These are phyloP conservation scores for Globisporangium takayamanum DNA, from an alignment of 352 stramenopile genomes.

Conservation along the genomic window DNA sequence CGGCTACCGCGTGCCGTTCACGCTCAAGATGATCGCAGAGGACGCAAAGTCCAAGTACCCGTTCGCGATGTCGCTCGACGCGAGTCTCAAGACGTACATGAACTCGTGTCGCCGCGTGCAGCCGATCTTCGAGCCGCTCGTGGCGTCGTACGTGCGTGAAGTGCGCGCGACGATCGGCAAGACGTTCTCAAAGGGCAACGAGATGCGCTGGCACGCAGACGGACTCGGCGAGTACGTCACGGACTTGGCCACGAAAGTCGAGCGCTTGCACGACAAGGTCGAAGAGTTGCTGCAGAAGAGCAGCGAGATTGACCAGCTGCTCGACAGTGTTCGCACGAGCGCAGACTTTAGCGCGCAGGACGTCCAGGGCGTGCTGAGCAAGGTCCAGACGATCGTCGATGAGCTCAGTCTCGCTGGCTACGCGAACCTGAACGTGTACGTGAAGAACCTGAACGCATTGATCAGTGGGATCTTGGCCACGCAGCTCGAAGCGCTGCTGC, in stretches of 20 bases:
- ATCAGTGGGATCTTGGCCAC: slow-evolving; percentile 81
- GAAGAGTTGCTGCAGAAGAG: slow-evolving; percentile 94
- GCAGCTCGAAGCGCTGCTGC: slow-evolving; percentile 61
- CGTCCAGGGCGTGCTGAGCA: slow-evolving; percentile 61
- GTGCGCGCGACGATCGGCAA: slow-evolving; percentile 84
- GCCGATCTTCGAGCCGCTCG: slow-evolving; percentile 76
- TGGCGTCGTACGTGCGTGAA: slow-evolving; percentile 68
- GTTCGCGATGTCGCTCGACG: slow-evolving; percentile 95
- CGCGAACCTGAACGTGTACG: slow-evolving; percentile 89
- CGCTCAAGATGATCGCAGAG: slow-evolving; percentile 92
- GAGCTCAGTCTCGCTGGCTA: slow-evolving; percentile 94
- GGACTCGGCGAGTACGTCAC: slow-evolving; percentile 82
- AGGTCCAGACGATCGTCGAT: slow-evolving; percentile 91
- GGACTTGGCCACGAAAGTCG: slow-evolving; percentile 90
- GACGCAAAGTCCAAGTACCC: slow-evolving; percentile 97
- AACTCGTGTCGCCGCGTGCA: slow-evolving; percentile 73
- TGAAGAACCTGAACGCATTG: slow-evolving; percentile 87
- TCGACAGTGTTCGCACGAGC: slow-evolving; percentile 68
- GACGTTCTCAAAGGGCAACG: slow-evolving; percentile 84
- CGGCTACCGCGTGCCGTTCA: slow-evolving; percentile 95
- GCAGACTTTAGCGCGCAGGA: slow-evolving; percentile 48
- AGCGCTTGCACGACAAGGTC: slow-evolving; percentile 97
- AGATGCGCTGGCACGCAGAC: slow-evolving; percentile 88
- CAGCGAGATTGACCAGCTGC: slow-evolving; percentile 86
- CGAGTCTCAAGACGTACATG: slow-evolving; percentile 93